A percentile compares a stretch with the other conserved stretches of the same genome.
Evolutionary conservation across 768 basidiomycete species (phyloP).

Genomic region (Podaxis sp.): DNA sequence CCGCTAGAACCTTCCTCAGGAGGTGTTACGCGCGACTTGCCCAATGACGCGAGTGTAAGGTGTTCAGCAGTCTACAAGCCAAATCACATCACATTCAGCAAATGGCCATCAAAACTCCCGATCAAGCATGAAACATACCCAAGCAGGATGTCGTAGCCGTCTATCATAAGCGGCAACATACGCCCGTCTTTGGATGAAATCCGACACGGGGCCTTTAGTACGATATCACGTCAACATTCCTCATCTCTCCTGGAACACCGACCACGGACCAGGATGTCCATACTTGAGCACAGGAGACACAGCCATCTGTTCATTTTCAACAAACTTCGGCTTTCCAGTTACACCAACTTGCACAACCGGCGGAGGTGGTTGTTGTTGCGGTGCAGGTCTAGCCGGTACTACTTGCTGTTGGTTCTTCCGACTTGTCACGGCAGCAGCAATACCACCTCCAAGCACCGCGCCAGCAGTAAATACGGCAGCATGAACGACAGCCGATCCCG

Average conservation of each 20-base stretch:
- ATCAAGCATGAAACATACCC: conserved; percentile 51
- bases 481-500: conserved; percentile 37
- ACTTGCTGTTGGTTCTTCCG: conserved; percentile 16
- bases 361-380: conserved; percentile 19
- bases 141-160: conserved; percentile 84
- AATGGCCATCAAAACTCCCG: background rate
- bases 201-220: conserved; percentile 74
- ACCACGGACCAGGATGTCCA: conserved; percentile 69
- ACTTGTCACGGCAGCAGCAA: conserved; percentile 46
- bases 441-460: conserved; percentile 74
- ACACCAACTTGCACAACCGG: conserved; percentile 44
- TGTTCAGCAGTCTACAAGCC: conserved; percentile 85
- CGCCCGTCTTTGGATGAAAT: conserved; percentile 72
- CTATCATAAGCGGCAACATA: conserved; percentile 92
- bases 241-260: background rate
- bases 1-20: conserved; percentile 28
- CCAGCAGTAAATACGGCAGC: conserved; percentile 81
- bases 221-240: background rate
- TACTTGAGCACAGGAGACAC: conserved; percentile 55
- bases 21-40: conserved; percentile 21
- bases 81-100: background rate
- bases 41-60: conserved; percentile 73
- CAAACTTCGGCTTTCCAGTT: conserved; percentile 38
- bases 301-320: conserved; percentile 28
- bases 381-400: conserved; percentile 3